Base-by-base conservation (phyloP, 768 basidiomycete genomes). In the Panus rudis region DNA sequence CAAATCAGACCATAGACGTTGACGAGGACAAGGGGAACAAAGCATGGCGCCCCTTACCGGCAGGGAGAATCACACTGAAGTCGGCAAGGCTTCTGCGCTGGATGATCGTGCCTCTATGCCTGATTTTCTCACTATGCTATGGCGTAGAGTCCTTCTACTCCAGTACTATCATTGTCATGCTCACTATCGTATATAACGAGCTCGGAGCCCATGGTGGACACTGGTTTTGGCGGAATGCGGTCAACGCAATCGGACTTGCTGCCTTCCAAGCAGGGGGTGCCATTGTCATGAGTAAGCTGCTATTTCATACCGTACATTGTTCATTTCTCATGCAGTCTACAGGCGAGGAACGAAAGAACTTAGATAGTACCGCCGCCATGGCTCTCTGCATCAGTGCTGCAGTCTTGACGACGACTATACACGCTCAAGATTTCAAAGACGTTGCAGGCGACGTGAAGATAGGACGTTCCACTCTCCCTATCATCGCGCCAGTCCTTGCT, bases 221-320 rank as follows among this genome's bases (percentile, higher is more conserved):
- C 39, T 68, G 69, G 69, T 30, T 63, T 21, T 51, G 58, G 17
- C 62, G 68, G 39, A 64, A 67, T 42, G 28, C 56, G 1, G 39
- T 66, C 31, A 67, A 64, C 28, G 66, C 63, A 8, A 43, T 59
- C n/a, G 68, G 67, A 24, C 63, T 60, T 37, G 62, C 62, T 16
- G 41, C 60, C 27, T 67, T 70, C 42, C 64, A 71, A 45, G 52
- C 58, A 0, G 68, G 68, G 8, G 64, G 62, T 4, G 65, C 64
- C 7, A 51, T 66, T 12, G 43, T 64, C 57, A 69, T 64, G 45
- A 4, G 63, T 52, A 2, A 20, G 35, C 24, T 13, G 4, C 3
- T 16, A 38, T 24, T 26, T 4, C 23, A 25, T n/a, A 30, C 6
- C 27, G 30, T n/a, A 27, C 3, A 16, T 19, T 12, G 11, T 25